A percentile compares a stretch with the other conserved stretches of the same genome.
phyloP scores from a whole-genome alignment of 2,329 filamentous ascomycete species.

The Xylariales sp. region DNA sequence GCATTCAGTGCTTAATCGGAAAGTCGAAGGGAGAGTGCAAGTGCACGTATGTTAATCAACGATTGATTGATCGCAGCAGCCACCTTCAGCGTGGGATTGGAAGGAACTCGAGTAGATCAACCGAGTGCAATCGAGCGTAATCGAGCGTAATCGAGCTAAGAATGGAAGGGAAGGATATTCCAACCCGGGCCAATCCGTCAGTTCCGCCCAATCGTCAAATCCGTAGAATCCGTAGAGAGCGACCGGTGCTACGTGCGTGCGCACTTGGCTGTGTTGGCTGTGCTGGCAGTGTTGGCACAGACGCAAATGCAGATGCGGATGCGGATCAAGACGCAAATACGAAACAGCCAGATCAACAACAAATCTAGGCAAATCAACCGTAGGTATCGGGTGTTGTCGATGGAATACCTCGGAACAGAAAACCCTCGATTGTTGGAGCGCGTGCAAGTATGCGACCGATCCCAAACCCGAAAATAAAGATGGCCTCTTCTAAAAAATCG shows the following conservation, averaged over 20 bases:
- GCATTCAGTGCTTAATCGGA: slow-evolving; percentile 46
- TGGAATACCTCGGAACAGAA: slow-evolving; percentile 1
- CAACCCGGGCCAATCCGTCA: slow-evolving; percentile 14
- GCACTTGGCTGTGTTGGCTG: no score
- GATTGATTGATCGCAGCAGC: slow-evolving; percentile 20
- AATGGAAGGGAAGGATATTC: slow-evolving; percentile 1
- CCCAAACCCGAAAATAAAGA: slow-evolving; percentile 5
- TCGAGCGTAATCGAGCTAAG: slow-evolving; percentile 16
- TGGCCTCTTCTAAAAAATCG: slow-evolving; percentile 9
- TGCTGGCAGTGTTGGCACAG: slow-evolving; percentile 15
- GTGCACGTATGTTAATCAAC: slow-evolving; percentile 7
- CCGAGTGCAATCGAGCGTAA: no score
- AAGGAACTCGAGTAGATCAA: slow-evolving; percentile 6
- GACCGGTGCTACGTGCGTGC: slow-evolving; percentile 22
- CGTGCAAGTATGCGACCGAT: slow-evolving; percentile 34
- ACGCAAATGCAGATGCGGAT: slow-evolving; percentile 23
- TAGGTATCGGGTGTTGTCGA: not conserved
- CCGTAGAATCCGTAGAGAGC: slow-evolving; percentile 21
- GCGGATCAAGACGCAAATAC: slow-evolving; percentile 3
- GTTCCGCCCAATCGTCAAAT: slow-evolving; percentile 8
- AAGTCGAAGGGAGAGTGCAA: slow-evolving; percentile 27
- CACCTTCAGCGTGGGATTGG: slow-evolving; percentile 7
- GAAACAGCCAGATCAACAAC: slow-evolving; percentile 17
- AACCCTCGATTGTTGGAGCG: slow-evolving; percentile 16
- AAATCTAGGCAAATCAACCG: not conserved